Conservation (phyloP, 768 basidiomycete genomes). For the Agaricus blazei region DNA sequence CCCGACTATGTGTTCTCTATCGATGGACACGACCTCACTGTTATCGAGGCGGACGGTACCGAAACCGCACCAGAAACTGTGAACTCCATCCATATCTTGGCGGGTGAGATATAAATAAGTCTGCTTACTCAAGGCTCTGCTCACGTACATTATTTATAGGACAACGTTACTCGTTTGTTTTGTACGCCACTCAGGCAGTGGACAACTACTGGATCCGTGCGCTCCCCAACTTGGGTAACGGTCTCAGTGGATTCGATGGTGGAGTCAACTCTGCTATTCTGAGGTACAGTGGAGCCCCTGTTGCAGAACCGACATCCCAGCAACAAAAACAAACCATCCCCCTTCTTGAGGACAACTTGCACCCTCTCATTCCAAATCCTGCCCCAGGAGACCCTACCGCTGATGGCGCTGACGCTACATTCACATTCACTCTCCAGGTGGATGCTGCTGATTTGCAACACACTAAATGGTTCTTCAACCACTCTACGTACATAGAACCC, state of each 20-base stretch:
- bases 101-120: conserved; percentile 19
- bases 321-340: conserved; percentile 12
- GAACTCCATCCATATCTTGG: conserved; percentile 35
- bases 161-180: conserved; percentile 31
- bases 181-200: conserved; percentile 35
- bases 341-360: conserved; percentile 36
- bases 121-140: too few species aligned
- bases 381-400: conserved; percentile 20
- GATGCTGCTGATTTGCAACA: not conserved
- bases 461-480: conserved; percentile 22
- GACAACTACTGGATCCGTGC: conserved; percentile 41
- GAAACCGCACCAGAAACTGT: conserved; percentile 27
- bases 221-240: conserved; percentile 16
- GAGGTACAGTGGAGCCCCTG: conserved; percentile 33
- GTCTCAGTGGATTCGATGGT: conserved; percentile 17
- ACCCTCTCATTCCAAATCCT: conserved; percentile 24
- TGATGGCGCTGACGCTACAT: not conserved
- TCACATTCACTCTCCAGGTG: not conserved
- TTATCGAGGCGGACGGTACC: conserved; percentile 39
- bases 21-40: conserved; percentile 33
- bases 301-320: conserved; percentile 18
- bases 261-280: conserved; percentile 40
- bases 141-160: conserved; percentile 13
- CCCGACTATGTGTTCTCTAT: conserved; percentile 40
- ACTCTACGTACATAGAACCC: conserved; percentile 28